A percentile compares a stretch with the other conserved stretches of the same genome.
Evolutionary conservation across 352 stramenopile genomes (phyloP).

Genomic region (Phytophthora pistaciae): DNA sequence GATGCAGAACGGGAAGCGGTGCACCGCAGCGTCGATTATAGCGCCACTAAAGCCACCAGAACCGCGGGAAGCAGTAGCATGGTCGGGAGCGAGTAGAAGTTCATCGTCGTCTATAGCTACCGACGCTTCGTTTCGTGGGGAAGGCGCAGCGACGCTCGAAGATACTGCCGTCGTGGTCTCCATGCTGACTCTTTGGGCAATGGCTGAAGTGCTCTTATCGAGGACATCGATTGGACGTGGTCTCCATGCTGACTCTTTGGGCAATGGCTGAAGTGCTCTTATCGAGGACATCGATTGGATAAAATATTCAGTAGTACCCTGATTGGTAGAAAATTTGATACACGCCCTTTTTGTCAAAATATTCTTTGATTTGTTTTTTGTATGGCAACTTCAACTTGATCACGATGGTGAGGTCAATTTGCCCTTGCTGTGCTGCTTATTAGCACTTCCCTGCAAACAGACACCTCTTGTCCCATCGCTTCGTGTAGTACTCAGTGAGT

Average conservation of each 20-base stretch:
- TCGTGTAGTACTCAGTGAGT: not conserved
- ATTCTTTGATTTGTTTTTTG: not conserved
- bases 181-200: too few species aligned
- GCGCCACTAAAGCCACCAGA: not conserved
- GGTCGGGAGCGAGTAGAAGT: conserved; percentile 21
- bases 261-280: too few species aligned
- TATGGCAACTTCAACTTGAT: not conserved
- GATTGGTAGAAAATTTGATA: not conserved
- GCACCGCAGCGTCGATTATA: conserved; percentile 41
- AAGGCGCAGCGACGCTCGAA: conserved; percentile 4
- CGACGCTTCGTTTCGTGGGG: not conserved
- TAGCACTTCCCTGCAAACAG: conserved; percentile 24
- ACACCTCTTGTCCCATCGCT: not conserved
- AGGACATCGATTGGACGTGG: too few species aligned
- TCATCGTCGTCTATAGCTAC: conserved; percentile 23
- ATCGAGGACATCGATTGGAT: not conserved
- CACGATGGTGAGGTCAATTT: conserved; percentile 27
- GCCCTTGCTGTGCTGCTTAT: conserved; percentile 38
- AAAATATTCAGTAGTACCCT: not conserved
- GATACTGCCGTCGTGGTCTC: conserved; percentile 7
- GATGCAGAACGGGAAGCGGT: conserved; percentile 92
- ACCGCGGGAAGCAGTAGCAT: conserved; percentile 6
- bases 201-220: too few species aligned
- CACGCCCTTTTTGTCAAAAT: not conserved
- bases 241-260: too few species aligned